Evolutionary conservation across 1,139 yeast genomes (phyloP).

Genomic region (Blastobotrys elegans): DNA sequence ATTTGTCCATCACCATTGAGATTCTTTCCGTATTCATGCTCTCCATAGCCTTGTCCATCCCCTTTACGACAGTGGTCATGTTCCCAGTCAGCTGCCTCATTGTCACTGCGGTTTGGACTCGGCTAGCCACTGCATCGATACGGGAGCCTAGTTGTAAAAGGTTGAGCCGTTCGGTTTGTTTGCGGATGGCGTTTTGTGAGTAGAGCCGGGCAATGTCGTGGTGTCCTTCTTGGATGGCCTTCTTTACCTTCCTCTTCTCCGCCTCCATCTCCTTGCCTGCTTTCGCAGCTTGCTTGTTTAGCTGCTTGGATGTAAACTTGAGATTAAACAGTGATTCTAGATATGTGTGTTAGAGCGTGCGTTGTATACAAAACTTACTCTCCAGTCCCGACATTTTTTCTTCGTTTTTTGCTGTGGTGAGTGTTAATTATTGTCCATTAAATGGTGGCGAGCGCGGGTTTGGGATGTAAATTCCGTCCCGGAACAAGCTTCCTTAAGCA

Average conservation of each 20-base stretch:
- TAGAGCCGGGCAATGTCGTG: constrained; percentile 90
- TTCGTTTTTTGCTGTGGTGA: no score
- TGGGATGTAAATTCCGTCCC: no score
- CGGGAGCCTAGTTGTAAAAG: constrained; percentile 78
- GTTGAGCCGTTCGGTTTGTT: constrained; percentile 80
- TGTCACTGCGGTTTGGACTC: constrained; percentile 96
- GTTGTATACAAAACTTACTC: constrained; percentile 34
- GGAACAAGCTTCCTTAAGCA: no score
- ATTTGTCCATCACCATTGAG: constrained; percentile 93
- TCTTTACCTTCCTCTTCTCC: constrained; percentile 86
- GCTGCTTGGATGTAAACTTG: constrained; percentile 87
- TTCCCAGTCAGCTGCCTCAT: constrained; percentile 93
- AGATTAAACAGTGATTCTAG: constrained; percentile 51
- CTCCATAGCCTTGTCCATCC: constrained; percentile 95
- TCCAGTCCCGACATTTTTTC: constrained; percentile 45
- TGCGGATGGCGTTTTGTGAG: constrained; percentile 94
- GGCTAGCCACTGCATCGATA: constrained; percentile 91
- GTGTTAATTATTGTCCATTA: no score
- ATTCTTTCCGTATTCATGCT: constrained; percentile 90
- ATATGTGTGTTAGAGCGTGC: not conserved
- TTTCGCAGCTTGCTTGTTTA: constrained; percentile 81
- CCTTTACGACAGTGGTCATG: constrained; percentile 87
- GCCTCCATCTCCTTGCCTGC: constrained; percentile 86
- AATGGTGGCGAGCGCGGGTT: no score
- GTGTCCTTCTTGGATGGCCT: constrained; percentile 80